Evolutionary conservation across 257 asterid species (phyloP), one percentile per base, ranked within the genome.

Genomic region (Salvia hispanica): DNA sequence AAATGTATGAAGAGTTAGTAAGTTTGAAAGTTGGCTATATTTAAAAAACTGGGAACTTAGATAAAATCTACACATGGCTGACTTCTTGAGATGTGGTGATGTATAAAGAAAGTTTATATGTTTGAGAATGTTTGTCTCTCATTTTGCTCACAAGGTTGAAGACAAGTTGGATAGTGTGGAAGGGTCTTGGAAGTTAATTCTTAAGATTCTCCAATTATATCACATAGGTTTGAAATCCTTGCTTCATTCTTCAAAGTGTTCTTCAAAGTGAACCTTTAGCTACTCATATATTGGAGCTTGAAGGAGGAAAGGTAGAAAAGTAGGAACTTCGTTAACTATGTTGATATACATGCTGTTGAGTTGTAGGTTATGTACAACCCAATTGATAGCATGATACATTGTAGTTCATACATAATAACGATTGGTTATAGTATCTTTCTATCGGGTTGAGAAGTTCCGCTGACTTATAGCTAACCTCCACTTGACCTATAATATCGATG

Each of bases 401-500:
- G n/a, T 10, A 14, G 4, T 44, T 55, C 56, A 4, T 15, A 28
- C 44, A 40, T 21, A 12, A 47, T n/a, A 18, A 21, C 8, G 13
- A 25, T 25, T 54, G 59, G 14, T 54, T 25, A 9, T 54, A 54
- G 39, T 5, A 25, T 21, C 11, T 8, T 0, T 21, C 25, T 21
- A 21, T 21, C 25, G 2, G 14, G 4, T 37, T 34, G 53, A 33
- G 7, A 44, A 45, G 12, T 62, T 36, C 6, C 11, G 56, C 31
- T 21, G 2, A 42, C 7, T 70, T 2, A 6, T 34, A 43, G 42
- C 5, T 47, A 1, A 14, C 33, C 8, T 15, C 5, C 42, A 31
- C 28, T 60, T 47, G 43, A 33, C 62, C 47, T 11, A 52, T 18
- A 46, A n/a, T 21, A 33, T 56, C 64, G 44, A 64, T 47, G 46